Evolutionary conservation across 345 rosid species (phyloP).

Genomic region (Aethionema arabicum): DNA sequence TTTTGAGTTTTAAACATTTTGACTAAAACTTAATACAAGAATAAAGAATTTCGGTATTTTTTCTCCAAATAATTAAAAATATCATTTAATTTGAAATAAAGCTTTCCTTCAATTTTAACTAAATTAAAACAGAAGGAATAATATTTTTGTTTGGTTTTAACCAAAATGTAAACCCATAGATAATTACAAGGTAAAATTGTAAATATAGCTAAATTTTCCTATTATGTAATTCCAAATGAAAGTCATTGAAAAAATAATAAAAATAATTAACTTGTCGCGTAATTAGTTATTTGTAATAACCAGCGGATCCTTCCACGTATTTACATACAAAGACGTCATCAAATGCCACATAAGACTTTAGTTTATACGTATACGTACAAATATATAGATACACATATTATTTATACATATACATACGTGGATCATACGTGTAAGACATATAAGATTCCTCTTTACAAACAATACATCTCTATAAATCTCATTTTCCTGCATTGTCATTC

Average conservation of each 20-base stretch:
- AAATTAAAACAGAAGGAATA: too few species aligned
- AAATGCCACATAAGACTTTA: constrained; percentile 24
- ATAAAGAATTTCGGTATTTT: too few species aligned
- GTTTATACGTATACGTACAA: constrained; percentile 17
- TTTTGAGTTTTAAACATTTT: too few species aligned
- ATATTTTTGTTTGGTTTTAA: too few species aligned
- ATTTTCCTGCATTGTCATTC: constrained; percentile 7
- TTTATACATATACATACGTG: constrained; percentile 23
- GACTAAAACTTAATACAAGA: too few species aligned
- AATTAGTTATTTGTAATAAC: background rate
- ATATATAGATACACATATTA: constrained; percentile 12
- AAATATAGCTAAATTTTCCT: too few species aligned
- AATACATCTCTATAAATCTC: constrained; percentile 24
- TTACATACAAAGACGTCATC: constrained; percentile 43
- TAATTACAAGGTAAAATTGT: too few species aligned
- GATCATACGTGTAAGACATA: constrained; percentile 29
- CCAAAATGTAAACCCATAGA: too few species aligned
- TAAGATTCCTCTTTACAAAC: constrained; percentile 26
- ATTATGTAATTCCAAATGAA: too few species aligned
- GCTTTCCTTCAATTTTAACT: too few species aligned
- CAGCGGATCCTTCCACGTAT: constrained; percentile 27
- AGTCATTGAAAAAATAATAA: background rate
- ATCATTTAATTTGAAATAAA: too few species aligned
- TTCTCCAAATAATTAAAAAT: too few species aligned
- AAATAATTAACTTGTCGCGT: background rate